phyloP scores from a whole-genome alignment of 805 yeast genomes.

The Suhomyces prunicola region DNA sequence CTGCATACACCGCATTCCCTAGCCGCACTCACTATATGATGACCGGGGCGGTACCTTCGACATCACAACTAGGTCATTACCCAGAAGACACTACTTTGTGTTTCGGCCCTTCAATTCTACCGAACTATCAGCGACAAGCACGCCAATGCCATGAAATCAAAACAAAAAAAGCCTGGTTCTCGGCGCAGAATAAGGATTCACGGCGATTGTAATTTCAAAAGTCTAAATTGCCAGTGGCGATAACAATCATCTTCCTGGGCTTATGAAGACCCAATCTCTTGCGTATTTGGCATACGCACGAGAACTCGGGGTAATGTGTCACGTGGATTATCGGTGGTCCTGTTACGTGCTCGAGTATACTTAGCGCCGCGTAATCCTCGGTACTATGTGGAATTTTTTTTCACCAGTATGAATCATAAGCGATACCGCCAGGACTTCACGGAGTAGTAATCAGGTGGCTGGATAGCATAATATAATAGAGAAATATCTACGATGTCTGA shows the following conservation, averaged over 20 bases:
- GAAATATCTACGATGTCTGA: constrained; percentile 53
- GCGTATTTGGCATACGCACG: background rate
- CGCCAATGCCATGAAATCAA: background rate
- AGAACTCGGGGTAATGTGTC: background rate
- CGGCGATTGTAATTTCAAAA: background rate
- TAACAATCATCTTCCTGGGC: background rate
- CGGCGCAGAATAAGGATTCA: background rate
- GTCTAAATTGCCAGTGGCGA: background rate
- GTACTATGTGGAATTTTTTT: constrained; percentile 5
- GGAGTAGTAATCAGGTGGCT: background rate
- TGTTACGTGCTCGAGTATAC: background rate
- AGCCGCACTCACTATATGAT: background rate
- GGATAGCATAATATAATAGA: background rate
- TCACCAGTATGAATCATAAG: constrained; percentile 4
- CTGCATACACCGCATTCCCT: background rate
- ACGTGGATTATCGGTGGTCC: background rate
- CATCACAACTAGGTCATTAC: background rate
- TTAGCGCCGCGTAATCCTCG: background rate
- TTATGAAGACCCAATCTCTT: background rate
- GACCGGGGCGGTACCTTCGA: background rate
- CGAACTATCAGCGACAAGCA: background rate
- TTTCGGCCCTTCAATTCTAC: background rate
- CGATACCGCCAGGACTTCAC: background rate
- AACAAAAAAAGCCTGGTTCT: background rate
- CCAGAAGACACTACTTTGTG: background rate